phyloP scores from a whole-genome alignment of 176 grass and related monocot genomes.

The Hsuehochloa calcarea region DNA sequence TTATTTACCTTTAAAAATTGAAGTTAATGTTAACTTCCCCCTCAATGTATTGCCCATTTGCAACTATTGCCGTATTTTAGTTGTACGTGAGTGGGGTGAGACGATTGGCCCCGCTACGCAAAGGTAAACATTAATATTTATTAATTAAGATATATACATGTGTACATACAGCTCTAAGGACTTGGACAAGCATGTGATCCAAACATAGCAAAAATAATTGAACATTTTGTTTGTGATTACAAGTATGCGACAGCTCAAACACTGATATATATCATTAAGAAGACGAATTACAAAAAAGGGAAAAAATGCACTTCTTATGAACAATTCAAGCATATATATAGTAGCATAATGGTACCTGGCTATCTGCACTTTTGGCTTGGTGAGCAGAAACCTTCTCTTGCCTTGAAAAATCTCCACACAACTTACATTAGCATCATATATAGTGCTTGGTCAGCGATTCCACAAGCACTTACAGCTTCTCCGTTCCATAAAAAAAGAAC shows the following conservation, averaged over 20 bases:
- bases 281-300: slow-evolving; percentile 23
- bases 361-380: neutral
- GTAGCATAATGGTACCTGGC: neutral
- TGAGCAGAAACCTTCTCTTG: slow-evolving; percentile 13
- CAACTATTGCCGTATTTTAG: too few species aligned
- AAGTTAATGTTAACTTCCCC: too few species aligned
- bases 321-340: slow-evolving; percentile 17
- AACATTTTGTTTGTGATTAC: slow-evolving; percentile 13
- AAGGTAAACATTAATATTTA: too few species aligned
- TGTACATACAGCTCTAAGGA: slow-evolving; percentile 26
- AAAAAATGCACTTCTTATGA: neutral
- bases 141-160: too few species aligned
- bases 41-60: too few species aligned
- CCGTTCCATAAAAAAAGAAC: too few species aligned
- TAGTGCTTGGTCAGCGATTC: neutral
- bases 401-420: slow-evolving; percentile 27
- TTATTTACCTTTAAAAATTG: too few species aligned
- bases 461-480: too few species aligned
- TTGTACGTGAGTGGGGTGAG: too few species aligned
- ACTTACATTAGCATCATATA: neutral
- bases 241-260: slow-evolving; percentile 37
- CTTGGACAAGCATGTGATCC: slow-evolving; percentile 24
- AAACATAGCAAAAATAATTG: slow-evolving; percentile 20
- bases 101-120: too few species aligned
- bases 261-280: neutral